These are phyloP conservation scores for Lichenothelia convexa DNA, from an alignment of 495 filamentous ascomycete genomes.

Conservation along the genomic window DNA sequence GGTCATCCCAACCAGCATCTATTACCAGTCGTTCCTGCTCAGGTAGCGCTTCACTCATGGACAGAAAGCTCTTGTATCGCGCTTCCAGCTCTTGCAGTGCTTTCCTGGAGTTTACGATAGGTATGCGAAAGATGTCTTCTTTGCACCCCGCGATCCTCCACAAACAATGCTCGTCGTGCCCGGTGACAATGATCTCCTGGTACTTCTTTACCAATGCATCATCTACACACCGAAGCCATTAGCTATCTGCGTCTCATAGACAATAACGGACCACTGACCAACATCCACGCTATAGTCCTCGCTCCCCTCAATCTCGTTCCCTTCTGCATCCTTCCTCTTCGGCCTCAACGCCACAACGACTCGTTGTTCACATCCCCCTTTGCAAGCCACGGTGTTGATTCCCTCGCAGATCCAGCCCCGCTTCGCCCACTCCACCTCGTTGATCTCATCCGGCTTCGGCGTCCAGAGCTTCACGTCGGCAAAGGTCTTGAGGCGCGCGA, in stretches of 20 bases:
- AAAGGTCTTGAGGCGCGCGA: constrained; percentile 69
- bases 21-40: no score
- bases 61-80: constrained; percentile 13
- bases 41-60: constrained; percentile 1
- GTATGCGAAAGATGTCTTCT: constrained; percentile 25
- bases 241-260: no score
- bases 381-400: constrained; percentile 64
- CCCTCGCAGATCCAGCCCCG: constrained; percentile 77
- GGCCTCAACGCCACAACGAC: constrained; percentile 50
- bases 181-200: constrained; percentile 45
- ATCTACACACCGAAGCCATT: no score
- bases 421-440: constrained; percentile 91
- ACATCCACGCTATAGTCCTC: constrained; percentile 38
- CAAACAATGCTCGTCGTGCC: constrained; percentile 65
- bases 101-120: constrained; percentile 12
- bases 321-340: constrained; percentile 18
- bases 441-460: constrained; percentile 61
- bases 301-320: constrained; percentile 34
- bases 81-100: constrained; percentile 16
- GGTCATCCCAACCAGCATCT: background rate
- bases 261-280: no score
- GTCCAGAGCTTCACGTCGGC: constrained; percentile 78
- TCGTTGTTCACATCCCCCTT: constrained; percentile 60
- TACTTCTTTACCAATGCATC: constrained; percentile 65
- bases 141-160: constrained; percentile 78